These are phyloP conservation scores for Sphaerulina musiva DNA, from an alignment of 2,329 filamentous ascomycete species.

Conservation along the genomic window DNA sequence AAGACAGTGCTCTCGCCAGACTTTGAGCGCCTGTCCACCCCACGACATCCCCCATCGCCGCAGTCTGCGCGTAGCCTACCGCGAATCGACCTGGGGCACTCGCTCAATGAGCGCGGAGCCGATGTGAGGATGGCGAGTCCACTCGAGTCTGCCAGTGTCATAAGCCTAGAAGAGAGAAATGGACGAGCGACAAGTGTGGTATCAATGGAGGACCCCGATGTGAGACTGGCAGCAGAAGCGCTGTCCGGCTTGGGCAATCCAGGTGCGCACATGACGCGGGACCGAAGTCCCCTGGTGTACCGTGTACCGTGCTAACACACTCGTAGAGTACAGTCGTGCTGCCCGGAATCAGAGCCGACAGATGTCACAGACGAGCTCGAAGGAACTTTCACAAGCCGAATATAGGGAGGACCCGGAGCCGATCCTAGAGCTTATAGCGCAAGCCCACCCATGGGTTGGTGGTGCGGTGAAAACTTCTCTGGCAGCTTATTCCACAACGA, in stretches of 20 bases:
- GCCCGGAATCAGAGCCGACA: slow-evolving; percentile 30
- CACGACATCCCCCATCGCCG: slow-evolving; percentile 24
- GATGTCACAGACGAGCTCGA: slow-evolving; percentile 23
- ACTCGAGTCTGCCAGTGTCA: slow-evolving; percentile 40
- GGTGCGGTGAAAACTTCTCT: slow-evolving; percentile 70
- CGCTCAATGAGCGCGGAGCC: slow-evolving; percentile 25
- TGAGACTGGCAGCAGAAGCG: slow-evolving; percentile 46
- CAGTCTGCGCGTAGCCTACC: slow-evolving; percentile 28
- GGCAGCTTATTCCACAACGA: slow-evolving; percentile 77
- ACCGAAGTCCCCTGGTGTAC: background rate
- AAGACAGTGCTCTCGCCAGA: slow-evolving; percentile 40
- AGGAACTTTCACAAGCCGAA: slow-evolving; percentile 4
- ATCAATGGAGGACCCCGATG: slow-evolving; percentile 45
- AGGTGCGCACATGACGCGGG: slow-evolving; percentile 33
- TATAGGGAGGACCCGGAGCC: slow-evolving; percentile 59
- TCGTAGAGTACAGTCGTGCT: slow-evolving; percentile 40
- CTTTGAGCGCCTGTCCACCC: slow-evolving; percentile 31
- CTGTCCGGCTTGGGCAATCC: slow-evolving; percentile 46
- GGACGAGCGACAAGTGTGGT: slow-evolving; percentile 38
- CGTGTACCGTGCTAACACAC: slow-evolving; percentile 2
- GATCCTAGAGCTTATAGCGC: slow-evolving; percentile 76
- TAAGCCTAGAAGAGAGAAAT: slow-evolving; percentile 37
- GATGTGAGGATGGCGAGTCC: slow-evolving; percentile 39
- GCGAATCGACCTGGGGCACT: slow-evolving; percentile 35
- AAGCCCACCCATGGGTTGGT: slow-evolving; percentile 78